Base-by-base conservation (phyloP, 169 alveolate species). In the Plasmodium coatneyi region DNA sequence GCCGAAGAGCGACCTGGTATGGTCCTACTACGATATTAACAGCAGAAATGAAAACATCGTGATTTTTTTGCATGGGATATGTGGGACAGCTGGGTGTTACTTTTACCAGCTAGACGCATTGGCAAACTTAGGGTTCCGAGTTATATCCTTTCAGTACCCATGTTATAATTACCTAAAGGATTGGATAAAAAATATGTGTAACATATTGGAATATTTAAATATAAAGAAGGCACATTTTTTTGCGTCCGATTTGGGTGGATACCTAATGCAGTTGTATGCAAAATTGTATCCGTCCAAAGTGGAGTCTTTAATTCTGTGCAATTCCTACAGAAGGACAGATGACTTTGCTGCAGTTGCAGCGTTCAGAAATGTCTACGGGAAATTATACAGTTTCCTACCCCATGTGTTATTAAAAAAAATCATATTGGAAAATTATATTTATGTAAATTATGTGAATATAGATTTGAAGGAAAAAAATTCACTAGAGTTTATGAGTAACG, bases 1-100 rank as follows among this genome's bases (percentile, higher is more conserved):
- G 93, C 97, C 97, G 0, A 90, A 93, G 32, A 95, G 97, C 46
- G 97, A 96, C 76, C 86, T 93, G 22, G 92, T 92, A 71, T 96
- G 97, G 97, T 93, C 97, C 30, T 96, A 96, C 52, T 96, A 96
- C 82, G 97, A 96, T 70, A 92, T 92, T 36, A 52, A 84, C 19
- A 90, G 79, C 30, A 87, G 39, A 16, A 82, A 84, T 30, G 93
- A 91, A 19, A 41, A 66, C 41, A 71, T 89, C 1, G 95, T 96
- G 39, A 95, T 96, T 43, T 93, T 96, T 56, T 83, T 96, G 30
- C 97, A 96, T 72, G 97, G 97, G 43, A 93, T 96, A 54, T 96
- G 97, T 80, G 97, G 97, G n/a, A 96, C 97, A 6, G 97, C 97
- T 19, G 97, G 97, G 25, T 96, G 96, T 84, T 96, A 95, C 71